Evolutionary conservation across 2,329 filamentous ascomycete genomes (phyloP), one percentile per base, ranked within the genome.

Genomic region (Colletotrichum costaricense): DNA sequence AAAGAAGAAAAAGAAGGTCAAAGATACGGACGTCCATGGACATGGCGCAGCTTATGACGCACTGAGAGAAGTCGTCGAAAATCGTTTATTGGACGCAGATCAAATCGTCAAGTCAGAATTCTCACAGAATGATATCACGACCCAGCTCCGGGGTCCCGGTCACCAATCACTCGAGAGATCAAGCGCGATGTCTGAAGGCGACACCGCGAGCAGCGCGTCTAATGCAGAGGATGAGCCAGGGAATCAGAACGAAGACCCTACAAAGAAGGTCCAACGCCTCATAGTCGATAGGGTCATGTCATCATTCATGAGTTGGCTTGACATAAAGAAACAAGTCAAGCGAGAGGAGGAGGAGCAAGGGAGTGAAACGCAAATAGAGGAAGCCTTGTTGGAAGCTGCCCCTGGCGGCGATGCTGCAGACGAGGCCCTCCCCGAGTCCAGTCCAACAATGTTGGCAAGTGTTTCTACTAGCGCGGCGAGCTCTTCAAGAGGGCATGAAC

Each of bases 281-380:
- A 74, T 74, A 30, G 59, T 74, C 1, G 69, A 74, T 52, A 72
- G 38, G 12, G 30, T 63, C 42, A 74, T 74, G 72, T 68, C 63
- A 0, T 46, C 69, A 1, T 74, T 74, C 54, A 67, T 72, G 59
- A 22, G 42, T 54, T 74, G 72, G 72, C 57, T 74, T 14, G 68
- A 74, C 26, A 46, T 59, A 12, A 71, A 60, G 30, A 52, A 72
- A 24, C 63, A 55, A 1, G 22, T 68, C 22, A 63, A 63, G 7
- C 42, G 2, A 49, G 42, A n/a, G 58, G 19, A 24, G 12, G 28
- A 68, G n/a, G 16, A 38, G 8, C 33, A 33, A 1, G 14, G 7
- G 38, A 42, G 16, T 28, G 57, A 24, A n/a, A 38, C 69, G 11
- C 55, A 63, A 3, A 38, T 52, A 46, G 60, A 67, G 19, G 19